Percentiles rank a stretch among this genome's conserved stretches.
phyloP scores from a whole-genome alignment of 352 stramenopile genomes.

The Blastocystis hominis region DNA sequence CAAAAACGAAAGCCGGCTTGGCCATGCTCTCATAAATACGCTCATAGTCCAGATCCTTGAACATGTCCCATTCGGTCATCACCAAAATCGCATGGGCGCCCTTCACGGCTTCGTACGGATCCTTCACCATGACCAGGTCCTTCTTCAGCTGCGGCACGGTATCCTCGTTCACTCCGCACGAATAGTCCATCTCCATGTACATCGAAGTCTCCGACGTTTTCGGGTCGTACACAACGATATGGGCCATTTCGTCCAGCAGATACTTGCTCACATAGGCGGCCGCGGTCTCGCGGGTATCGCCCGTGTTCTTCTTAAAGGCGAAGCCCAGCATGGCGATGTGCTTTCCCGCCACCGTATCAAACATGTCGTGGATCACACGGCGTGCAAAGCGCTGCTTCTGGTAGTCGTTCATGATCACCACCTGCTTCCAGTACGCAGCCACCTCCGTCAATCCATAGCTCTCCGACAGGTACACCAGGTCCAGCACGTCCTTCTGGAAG shows the following conservation, averaged over 20 bases:
- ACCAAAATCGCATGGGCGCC: constrained; percentile 82
- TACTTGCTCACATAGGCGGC: constrained; percentile 90
- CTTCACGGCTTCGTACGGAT: constrained; percentile 81
- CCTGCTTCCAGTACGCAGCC: constrained; percentile 94
- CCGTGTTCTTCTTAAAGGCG: constrained; percentile 99
- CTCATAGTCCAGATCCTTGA: constrained; percentile 90
- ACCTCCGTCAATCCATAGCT: constrained; percentile 91
- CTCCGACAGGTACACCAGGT: constrained; percentile 96
- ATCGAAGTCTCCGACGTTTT: constrained; percentile 80
- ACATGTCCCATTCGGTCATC: constrained; percentile 97
- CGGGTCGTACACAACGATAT: constrained; percentile 92
- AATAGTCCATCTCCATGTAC: constrained; percentile 81
- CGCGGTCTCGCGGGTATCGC: constrained; percentile 93
- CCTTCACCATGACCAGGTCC: constrained; percentile 68
- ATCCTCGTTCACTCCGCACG: constrained; percentile 75
- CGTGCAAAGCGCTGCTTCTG: constrained; percentile 97
- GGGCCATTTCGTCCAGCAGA: constrained; percentile 85
- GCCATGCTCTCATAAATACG: constrained; percentile 86
- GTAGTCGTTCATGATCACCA: constrained; percentile 99
- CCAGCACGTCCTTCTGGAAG: constrained; percentile 99
- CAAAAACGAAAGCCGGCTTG: constrained; percentile 98
- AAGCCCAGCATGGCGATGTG: constrained; percentile 97
- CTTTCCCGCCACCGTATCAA: constrained; percentile 98
- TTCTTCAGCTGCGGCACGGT: constrained; percentile 79
- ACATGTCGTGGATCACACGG: constrained; percentile 93